Conservation (phyloP, 225 moss, liverwort and hornwort genomes). For the Marchantia polymorpha region DNA sequence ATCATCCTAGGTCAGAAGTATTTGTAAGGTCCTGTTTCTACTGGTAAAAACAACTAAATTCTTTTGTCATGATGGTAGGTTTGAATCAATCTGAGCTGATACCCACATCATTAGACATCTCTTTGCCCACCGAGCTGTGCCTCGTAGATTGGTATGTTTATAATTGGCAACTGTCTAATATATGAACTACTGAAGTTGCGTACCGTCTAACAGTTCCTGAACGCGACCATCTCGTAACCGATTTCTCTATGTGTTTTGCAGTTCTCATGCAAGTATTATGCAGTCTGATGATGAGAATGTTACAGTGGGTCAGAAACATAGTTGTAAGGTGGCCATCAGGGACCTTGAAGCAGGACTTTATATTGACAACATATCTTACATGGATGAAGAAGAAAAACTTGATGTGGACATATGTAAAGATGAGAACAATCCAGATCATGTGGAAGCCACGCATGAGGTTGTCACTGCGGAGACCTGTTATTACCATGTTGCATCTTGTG, state of each 20-base stretch:
- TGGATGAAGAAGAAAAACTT: slow-evolving; percentile 31
- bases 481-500: slow-evolving; percentile 29
- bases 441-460: slow-evolving; percentile 19
- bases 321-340: slow-evolving; percentile 30
- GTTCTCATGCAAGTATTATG: slow-evolving; percentile 45
- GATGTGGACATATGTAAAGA: slow-evolving; percentile 17
- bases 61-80: background rate
- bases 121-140: background rate
- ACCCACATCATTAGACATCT: background rate
- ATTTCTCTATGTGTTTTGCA: slow-evolving; percentile 44
- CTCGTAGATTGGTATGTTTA: background rate
- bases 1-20: background rate
- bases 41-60: background rate
- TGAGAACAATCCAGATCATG: slow-evolving; percentile 23
- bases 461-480: slow-evolving; percentile 19
- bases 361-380: slow-evolving; percentile 3
- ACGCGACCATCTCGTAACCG: background rate
- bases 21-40: background rate
- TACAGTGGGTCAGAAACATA: slow-evolving; percentile 31
- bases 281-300: slow-evolving; percentile 26
- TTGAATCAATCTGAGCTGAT: background rate
- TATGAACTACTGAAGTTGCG: background rate
- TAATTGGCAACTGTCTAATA: background rate
- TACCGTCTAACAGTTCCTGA: background rate
- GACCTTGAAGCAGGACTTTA: slow-evolving; percentile 43